Base-by-base conservation (phyloP, 164 flowering plant species). In the Kalanchoe fedtschenkoi region DNA sequence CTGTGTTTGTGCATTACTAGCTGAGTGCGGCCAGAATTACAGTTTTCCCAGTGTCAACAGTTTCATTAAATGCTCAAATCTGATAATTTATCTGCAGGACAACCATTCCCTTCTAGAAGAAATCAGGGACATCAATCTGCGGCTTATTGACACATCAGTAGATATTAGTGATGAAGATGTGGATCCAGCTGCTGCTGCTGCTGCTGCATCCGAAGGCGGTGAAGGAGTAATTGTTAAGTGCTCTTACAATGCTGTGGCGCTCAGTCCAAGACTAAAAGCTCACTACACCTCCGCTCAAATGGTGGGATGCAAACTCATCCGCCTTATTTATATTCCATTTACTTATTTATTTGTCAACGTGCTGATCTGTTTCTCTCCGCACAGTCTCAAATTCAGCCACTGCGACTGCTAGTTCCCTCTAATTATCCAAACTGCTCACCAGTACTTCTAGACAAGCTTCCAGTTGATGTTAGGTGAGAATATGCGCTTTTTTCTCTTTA, bases 401-500 rank as follows among this genome's bases (percentile, higher is more conserved):
- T 90, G 57, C 69, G 86, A 41, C 67, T 93, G 80, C 89, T 93
- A 3, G 76, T 93, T 66, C 99, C 99, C 17, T 28, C 76, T 41
- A 80, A 78, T 72, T 93, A 93, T 74, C 99, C 97, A 29, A 86
- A 69, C 70, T 83, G 84, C 74, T 90, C 95, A 2, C 99, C 96
- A 2, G 69, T 83, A 62, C 76, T 93, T 11, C 61, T 90, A 55
- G 97, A 90, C 78, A 93, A 83, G 72, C 75, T 88, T 60, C 92
- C 95, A 1, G 83, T 77, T 61, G 96, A 87, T 75, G 70, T 75
- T 73, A 83, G 92, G 98, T 90, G 62, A 76, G 71, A 19, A 24
- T 41, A 68, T 16, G 21, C n/a, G 21, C 17, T 7, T 17, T 51
- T 3, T 51, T 51, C 4, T 17, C 56, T 51, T 26, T 51, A 51